These are phyloP conservation scores for Phytophthora ramorum DNA, from an alignment of 352 stramenopile species.

Conservation along the genomic window DNA sequence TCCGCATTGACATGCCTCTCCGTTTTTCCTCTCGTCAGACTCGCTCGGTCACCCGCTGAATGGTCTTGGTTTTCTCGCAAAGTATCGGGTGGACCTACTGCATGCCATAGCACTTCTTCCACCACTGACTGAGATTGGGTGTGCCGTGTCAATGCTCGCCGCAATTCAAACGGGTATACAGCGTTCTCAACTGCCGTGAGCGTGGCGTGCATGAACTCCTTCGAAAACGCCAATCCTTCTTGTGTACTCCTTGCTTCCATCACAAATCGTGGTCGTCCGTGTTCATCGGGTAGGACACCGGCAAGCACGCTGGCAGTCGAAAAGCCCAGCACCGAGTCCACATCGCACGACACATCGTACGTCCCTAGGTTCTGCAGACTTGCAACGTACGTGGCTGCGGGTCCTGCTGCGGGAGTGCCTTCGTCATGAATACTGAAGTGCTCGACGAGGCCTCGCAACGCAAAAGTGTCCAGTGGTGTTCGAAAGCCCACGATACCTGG, in stretches of 20 bases:
- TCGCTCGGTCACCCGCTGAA: background rate
- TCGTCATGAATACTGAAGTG: conserved; percentile 28
- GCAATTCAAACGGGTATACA: conserved; percentile 71
- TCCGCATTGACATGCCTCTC: conserved; percentile 26
- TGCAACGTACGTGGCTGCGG: conserved; percentile 46
- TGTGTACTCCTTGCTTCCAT: conserved; percentile 61
- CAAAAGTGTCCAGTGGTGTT: conserved; percentile 56
- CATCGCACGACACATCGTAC: conserved; percentile 50
- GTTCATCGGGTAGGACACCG: conserved; percentile 56
- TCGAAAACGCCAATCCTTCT: conserved; percentile 52
- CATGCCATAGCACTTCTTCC: conserved; percentile 47
- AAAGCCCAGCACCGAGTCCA: conserved; percentile 48
- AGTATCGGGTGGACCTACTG: conserved; percentile 33
- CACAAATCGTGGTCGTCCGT: conserved; percentile 59
- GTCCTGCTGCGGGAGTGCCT: conserved; percentile 8
- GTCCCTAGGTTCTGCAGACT: conserved; percentile 48
- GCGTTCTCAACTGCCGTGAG: conserved; percentile 73
- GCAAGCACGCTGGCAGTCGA: conserved; percentile 35
- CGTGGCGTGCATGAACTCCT: conserved; percentile 56
- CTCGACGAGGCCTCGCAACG: conserved; percentile 51
- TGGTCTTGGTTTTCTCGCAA: conserved; percentile 13
- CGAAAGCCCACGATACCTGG: conserved; percentile 52
- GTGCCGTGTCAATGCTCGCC: conserved; percentile 39
- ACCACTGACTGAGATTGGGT: conserved; percentile 34
- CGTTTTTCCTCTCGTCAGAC: conserved; percentile 1